Evolutionary conservation across 2,329 filamentous ascomycete genomes (phyloP).

Genomic region (Apiospora saccharicola): DNA sequence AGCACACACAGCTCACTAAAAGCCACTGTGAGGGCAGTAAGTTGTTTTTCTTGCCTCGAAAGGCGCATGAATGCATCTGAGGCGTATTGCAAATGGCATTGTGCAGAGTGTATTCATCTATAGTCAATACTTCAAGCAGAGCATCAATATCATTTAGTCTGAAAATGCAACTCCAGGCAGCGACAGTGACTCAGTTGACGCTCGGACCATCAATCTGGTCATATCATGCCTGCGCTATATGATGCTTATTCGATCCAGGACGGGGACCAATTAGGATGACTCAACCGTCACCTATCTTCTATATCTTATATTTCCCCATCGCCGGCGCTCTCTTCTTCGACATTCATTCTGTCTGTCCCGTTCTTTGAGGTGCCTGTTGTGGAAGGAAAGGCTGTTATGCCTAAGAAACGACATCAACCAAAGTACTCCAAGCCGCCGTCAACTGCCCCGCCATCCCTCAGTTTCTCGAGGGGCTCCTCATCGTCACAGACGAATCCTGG

Average conservation of each 20-base stretch:
- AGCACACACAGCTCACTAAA: constrained; percentile 3
- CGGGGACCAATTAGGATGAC: neutral
- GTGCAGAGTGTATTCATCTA: neutral
- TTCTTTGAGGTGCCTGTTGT: neutral
- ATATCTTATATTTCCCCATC: neutral
- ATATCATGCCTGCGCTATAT: neutral
- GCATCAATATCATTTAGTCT: neutral
- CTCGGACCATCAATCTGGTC: constrained; percentile 5
- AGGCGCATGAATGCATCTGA: too few species aligned
- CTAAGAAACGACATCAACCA: constrained; percentile 67
- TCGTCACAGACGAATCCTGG: constrained; percentile 40
- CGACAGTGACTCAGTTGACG: neutral
- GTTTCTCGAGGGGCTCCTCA: constrained; percentile 43
- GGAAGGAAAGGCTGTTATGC: constrained; percentile 53
- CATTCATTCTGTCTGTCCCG: neutral
- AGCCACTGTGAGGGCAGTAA: neutral
- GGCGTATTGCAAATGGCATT: neutral
- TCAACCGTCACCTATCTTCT: neutral
- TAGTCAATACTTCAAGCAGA: neutral
- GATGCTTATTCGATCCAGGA: neutral
- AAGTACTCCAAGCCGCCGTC: constrained; percentile 66
- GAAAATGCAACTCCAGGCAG: neutral
- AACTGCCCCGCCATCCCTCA: constrained; percentile 59
- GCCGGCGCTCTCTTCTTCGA: neutral
- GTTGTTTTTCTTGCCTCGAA: too few species aligned